Conservation (phyloP, 1,139 yeast species). For the Debaryomycetaceae sp. region DNA sequence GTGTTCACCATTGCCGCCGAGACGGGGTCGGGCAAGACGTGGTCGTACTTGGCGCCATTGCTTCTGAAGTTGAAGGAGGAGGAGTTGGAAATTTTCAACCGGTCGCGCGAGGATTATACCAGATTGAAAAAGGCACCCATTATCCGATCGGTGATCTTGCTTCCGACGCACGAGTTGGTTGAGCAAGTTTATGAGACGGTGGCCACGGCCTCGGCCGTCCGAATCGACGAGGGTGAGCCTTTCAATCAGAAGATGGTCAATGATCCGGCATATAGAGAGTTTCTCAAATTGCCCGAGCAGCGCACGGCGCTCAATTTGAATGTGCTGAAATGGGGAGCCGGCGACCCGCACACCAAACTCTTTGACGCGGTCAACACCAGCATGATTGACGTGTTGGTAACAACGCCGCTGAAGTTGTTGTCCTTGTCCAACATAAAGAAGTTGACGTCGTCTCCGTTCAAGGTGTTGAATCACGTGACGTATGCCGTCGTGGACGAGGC, state of each 20-base stretch:
- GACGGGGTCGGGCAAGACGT: conserved; percentile 94
- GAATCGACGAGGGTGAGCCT: conserved; percentile 17
- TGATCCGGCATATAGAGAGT: conserved; percentile 19
- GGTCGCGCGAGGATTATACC: conserved; percentile 27
- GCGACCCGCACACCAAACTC: conserved; percentile 46
- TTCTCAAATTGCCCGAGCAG: conserved; percentile 23
- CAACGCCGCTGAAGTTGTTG: conserved; percentile 73
- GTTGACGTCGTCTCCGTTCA: conserved; percentile 43
- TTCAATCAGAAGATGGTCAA: conserved; percentile 14
- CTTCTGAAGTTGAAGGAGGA: conserved; percentile 64
- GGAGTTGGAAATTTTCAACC: conserved; percentile 27
- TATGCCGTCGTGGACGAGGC: conserved; percentile 91
- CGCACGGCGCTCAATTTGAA: conserved; percentile 34
- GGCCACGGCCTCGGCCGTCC: conserved; percentile 28
- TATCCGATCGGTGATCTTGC: conserved; percentile 65
- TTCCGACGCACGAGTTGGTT: conserved; percentile 88
- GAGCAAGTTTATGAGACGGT: conserved; percentile 67
- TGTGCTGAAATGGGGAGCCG: conserved; percentile 55
- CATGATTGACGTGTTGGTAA: conserved; percentile 72
- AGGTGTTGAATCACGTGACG: conserved; percentile 41
- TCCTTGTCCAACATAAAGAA: conserved; percentile 42
- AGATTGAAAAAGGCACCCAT: conserved; percentile 31
- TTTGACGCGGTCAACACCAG: conserved; percentile 40
- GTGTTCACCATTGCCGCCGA: conserved; percentile 87
- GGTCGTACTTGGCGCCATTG: conserved; percentile 81